These are phyloP conservation scores for Saccharomyces hybrid DNA, from an alignment of 1,139 yeast genomes.

Conservation along the genomic window DNA sequence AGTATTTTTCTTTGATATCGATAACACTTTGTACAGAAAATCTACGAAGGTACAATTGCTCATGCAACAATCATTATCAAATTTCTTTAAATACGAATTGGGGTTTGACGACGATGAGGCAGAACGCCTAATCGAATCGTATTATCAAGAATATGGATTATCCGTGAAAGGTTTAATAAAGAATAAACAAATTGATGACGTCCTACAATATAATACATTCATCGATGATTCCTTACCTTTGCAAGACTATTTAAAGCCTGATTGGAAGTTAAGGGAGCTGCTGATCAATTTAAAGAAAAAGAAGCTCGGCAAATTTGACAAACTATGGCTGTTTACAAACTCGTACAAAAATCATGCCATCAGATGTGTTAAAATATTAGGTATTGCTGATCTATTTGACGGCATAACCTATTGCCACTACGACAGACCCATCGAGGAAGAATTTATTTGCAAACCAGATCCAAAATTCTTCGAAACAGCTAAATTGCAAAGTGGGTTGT, in stretches of 20 bases:
- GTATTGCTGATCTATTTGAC: conserved; percentile 84
- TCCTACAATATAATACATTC: conserved; percentile 73
- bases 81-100: conserved; percentile 64
- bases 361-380: conserved; percentile 67
- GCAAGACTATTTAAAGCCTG: conserved; percentile 61
- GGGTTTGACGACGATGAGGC: conserved; percentile 64
- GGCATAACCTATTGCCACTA: conserved; percentile 93
- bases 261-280: conserved; percentile 45
- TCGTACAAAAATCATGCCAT: conserved; percentile 88
- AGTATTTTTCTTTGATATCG: conserved; percentile 85
- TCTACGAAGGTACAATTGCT: conserved; percentile 69
- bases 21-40: conserved; percentile 76
- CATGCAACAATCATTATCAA: conserved; percentile 81
- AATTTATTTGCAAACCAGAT: conserved; percentile 86
- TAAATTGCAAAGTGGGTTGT: conserved; percentile 54
- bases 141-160: conserved; percentile 81
- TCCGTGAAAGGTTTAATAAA: conserved; percentile 88
- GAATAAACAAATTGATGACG: conserved; percentile 67
- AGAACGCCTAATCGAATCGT: conserved; percentile 55
- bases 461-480: conserved; percentile 48
- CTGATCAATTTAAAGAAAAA: conserved; percentile 38
- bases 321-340: conserved; percentile 85
- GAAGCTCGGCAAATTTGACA: conserved; percentile 40
- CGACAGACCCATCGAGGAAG: conserved; percentile 35
- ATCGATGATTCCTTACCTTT: conserved; percentile 95